A percentile compares a stretch with the other conserved stretches of the same genome.
Conservation (phyloP, 2,329 filamentous ascomycete species). For the Amylocarpus encephaloides region DNA sequence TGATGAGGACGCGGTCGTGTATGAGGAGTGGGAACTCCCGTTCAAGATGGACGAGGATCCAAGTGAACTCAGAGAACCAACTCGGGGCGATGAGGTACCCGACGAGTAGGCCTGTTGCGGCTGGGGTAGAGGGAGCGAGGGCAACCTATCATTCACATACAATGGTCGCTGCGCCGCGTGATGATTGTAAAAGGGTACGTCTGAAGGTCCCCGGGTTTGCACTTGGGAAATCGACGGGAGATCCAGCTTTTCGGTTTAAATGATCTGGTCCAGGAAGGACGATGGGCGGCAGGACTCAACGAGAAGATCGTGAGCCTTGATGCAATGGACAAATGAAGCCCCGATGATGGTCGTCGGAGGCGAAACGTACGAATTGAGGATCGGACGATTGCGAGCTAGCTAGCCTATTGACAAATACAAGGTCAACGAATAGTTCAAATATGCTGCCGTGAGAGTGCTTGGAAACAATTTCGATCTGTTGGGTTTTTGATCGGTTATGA, state of each 20-base stretch:
- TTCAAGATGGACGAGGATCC: conserved; percentile 49
- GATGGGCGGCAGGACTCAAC: conserved; percentile 23
- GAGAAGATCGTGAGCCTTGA: conserved; percentile 17
- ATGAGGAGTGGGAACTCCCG: conserved; percentile 49
- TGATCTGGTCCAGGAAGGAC: conserved; percentile 29
- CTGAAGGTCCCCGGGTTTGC: conserved; percentile 70
- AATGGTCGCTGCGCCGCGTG: conserved; percentile 57
- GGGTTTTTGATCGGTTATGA: neutral
- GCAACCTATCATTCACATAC: conserved; percentile 68
- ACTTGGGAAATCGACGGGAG: conserved; percentile 79
- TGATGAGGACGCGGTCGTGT: conserved; percentile 44
- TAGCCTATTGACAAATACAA: neutral
- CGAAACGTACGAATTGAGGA: neutral
- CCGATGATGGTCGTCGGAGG: neutral
- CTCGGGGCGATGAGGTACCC: conserved; percentile 67
- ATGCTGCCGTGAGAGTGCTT: neutral
- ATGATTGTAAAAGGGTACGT: conserved; percentile 64
- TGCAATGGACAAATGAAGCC: conserved; percentile 4
- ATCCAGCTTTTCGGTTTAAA: conserved; percentile 83
- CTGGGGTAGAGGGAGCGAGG: conserved; percentile 63
- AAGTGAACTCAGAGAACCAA: conserved; percentile 60
- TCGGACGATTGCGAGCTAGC: neutral
- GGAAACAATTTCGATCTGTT: neutral
- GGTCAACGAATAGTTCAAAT: neutral
- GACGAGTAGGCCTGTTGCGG: conserved; percentile 58